These are phyloP conservation scores for Sporothrix pseudoabietina DNA, from an alignment of 2,329 filamentous ascomycete species.

Conservation along the genomic window DNA sequence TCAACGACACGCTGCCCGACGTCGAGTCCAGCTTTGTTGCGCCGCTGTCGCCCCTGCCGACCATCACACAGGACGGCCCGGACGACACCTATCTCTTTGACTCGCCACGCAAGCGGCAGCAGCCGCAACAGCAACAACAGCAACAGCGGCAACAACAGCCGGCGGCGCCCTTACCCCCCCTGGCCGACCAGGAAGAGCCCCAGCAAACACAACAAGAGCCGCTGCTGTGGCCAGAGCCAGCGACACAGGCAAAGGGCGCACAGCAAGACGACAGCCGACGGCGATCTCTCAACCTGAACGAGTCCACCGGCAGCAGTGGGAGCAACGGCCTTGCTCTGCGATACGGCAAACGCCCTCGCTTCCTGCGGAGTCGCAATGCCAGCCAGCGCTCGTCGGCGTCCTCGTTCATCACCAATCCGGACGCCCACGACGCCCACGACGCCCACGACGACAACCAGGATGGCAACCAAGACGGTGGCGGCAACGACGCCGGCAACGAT, in stretches of 20 bases:
- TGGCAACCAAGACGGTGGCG: conserved; percentile 46
- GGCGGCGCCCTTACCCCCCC: background rate
- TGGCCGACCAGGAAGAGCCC: background rate
- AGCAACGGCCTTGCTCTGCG: conserved; percentile 53
- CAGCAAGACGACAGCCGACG: conserved; percentile 40
- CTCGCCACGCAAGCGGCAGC: conserved; percentile 41
- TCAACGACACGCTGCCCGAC: conserved; percentile 61
- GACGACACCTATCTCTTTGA: conserved; percentile 66
- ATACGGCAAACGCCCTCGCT: conserved; percentile 55
- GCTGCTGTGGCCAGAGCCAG: background rate
- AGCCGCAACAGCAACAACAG: background rate
- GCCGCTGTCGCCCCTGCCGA: conserved; percentile 58
- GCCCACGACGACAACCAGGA: conserved; percentile 55
- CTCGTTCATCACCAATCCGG: conserved; percentile 58
- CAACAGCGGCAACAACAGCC: conserved; percentile 9
- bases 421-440: conserved; percentile 59
- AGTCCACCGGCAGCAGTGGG: conserved; percentile 22
- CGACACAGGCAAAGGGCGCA: conserved; percentile 23
- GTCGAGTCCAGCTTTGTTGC: conserved; percentile 68
- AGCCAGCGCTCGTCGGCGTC: conserved; percentile 64
- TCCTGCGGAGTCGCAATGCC: conserved; percentile 58
- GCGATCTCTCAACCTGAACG: conserved; percentile 37
- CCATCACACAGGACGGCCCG: conserved; percentile 49
- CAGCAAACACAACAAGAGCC: background rate
- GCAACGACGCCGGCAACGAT: conserved; percentile 65